A percentile compares a stretch with the other conserved stretches of the same genome.
These are phyloP conservation scores for Dendrothele bispora DNA, from an alignment of 768 basidiomycete species.

Conservation along the genomic window DNA sequence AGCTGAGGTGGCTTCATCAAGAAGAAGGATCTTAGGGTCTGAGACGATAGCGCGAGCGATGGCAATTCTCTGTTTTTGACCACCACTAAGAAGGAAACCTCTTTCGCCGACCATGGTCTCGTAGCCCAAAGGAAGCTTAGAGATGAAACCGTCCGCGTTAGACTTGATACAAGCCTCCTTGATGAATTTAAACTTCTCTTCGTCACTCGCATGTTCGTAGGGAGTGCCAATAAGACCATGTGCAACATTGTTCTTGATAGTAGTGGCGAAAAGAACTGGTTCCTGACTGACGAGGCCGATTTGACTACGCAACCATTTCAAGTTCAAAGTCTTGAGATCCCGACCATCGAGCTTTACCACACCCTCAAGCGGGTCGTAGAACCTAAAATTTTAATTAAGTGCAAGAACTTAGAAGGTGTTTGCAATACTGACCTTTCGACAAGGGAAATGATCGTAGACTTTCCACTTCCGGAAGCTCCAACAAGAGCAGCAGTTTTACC, in stretches of 20 bases:
- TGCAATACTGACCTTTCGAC: too few relatives aligned
- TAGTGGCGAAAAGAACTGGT: conserved; percentile 82
- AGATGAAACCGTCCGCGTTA: conserved; percentile 88
- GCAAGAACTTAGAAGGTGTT: too few relatives aligned
- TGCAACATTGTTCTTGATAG: conserved; percentile 79
- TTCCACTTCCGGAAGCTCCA: conserved; percentile 91
- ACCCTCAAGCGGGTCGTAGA: conserved; percentile 80
- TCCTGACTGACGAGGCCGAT: conserved; percentile 91
- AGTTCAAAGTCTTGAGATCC: conserved; percentile 72
- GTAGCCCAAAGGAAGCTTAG: conserved; percentile 78
- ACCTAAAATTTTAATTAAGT: too few relatives aligned
- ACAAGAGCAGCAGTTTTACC: conserved; percentile 93
- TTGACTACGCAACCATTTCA: conserved; percentile 84
- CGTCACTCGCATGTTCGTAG: conserved; percentile 64
- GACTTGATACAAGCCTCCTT: conserved; percentile 87
- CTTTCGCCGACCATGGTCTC: conserved; percentile 89
- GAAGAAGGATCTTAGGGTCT: conserved; percentile 81
- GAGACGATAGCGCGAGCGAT: conserved; percentile 91
- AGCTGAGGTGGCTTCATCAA: conserved; percentile 88
- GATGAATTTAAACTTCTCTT: conserved; percentile 74
- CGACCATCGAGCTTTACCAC: conserved; percentile 71
- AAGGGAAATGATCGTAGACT: conserved; percentile 86
- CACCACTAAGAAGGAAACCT: conserved; percentile 82
- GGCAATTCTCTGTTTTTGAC: conserved; percentile 79
- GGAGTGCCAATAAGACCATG: conserved; percentile 81